phyloP scores from a whole-genome alignment of 305 asterid species.

The Galium porrigens region DNA sequence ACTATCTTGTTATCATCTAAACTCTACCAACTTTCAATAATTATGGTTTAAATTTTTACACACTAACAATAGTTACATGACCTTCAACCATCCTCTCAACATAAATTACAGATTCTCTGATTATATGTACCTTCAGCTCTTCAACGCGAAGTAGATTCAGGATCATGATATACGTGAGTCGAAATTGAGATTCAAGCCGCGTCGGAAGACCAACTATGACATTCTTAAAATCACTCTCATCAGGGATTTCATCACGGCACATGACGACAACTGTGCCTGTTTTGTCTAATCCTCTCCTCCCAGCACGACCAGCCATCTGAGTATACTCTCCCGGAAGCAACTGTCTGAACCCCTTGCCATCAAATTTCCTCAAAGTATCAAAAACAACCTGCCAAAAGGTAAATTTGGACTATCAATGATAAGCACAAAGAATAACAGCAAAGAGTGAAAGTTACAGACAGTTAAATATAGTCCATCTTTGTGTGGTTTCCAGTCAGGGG shows the following conservation, averaged over 20 bases:
- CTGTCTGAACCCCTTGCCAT: slow-evolving; percentile 82
- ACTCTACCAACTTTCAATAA: slow-evolving; percentile 3
- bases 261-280: slow-evolving; percentile 80
- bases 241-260: slow-evolving; percentile 90
- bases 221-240: slow-evolving; percentile 55
- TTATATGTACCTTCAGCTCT: slow-evolving; percentile 65
- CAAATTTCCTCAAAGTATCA: slow-evolving; percentile 82
- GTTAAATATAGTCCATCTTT: background rate
- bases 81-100: slow-evolving; percentile 6
- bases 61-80: background rate
- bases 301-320: slow-evolving; percentile 99
- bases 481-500: background rate
- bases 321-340: slow-evolving; percentile 96
- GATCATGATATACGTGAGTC: slow-evolving; percentile 93
- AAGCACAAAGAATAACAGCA: background rate
- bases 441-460: background rate
- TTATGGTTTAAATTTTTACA: background rate
- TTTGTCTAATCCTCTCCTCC: slow-evolving; percentile 97
- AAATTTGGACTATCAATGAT: slow-evolving; percentile 2
- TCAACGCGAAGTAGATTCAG: slow-evolving; percentile 95
- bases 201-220: slow-evolving; percentile 89
- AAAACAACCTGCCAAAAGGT: slow-evolving; percentile 67
- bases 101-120: background rate
- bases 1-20: background rate
- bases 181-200: slow-evolving; percentile 87